Conservation (phyloP, 805 yeast genomes). For the Debaryomyces prosopidis region DNA sequence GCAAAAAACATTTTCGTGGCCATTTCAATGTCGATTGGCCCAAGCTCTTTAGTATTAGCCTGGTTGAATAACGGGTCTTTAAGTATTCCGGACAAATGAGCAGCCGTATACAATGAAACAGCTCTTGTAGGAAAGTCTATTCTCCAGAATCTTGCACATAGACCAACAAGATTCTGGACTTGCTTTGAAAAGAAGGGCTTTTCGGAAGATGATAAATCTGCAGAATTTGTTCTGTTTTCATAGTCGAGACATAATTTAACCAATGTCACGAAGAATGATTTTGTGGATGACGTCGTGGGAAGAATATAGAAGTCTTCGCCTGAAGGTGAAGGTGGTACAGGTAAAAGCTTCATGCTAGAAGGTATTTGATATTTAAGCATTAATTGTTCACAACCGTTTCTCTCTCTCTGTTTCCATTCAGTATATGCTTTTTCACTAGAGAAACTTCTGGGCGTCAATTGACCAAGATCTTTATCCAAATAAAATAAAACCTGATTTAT, state of each 20-base stretch:
- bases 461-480: constrained; percentile 45
- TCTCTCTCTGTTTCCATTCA: constrained; percentile 35
- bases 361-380: constrained; percentile 32
- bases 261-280: constrained; percentile 41
- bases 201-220: constrained; percentile 10
- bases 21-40: constrained; percentile 30
- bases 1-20: constrained; percentile 26
- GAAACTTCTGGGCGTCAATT: constrained; percentile 23
- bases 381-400: constrained; percentile 21
- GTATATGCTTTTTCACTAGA: constrained; percentile 20
- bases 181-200: constrained; percentile 37
- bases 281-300: constrained; percentile 33
- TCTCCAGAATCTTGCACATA: constrained; percentile 60
- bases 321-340: constrained; percentile 30
- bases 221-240: constrained; percentile 21
- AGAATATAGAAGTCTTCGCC: constrained; percentile 40
- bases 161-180: constrained; percentile 42
- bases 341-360: constrained; percentile 27
- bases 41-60: constrained; percentile 20
- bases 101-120: constrained; percentile 51
- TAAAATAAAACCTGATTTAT: constrained; percentile 32
- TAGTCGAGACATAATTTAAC: constrained; percentile 42
- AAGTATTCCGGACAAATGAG: constrained; percentile 32
- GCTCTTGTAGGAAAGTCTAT: constrained; percentile 51
- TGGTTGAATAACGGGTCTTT: constrained; percentile 24